Evolutionary conservation across 768 basidiomycete species (phyloP).

Genomic region (Calocybe cyanea): DNA sequence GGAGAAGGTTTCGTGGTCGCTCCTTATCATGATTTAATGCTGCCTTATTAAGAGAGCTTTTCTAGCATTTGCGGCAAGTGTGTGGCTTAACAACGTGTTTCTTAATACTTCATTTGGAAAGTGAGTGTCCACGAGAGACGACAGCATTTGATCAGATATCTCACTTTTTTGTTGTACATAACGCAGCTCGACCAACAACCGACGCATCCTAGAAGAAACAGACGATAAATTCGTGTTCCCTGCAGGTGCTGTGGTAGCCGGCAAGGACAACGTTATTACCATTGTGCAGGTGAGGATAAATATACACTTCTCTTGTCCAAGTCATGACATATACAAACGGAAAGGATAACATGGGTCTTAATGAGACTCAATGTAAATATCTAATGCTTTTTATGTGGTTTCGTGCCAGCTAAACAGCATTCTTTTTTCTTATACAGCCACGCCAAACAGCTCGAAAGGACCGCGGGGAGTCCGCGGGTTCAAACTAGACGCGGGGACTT

Average conservation of each 20-base stretch:
- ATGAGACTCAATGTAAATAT: slow-evolving; percentile 55
- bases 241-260: slow-evolving; percentile 41
- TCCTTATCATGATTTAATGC: background rate
- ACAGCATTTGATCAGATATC: too few species aligned
- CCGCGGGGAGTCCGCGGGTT: slow-evolving; percentile 81
- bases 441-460: slow-evolving; percentile 57
- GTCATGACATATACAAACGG: too few species aligned
- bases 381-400: background rate
- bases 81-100: slow-evolving; percentile 76
- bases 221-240: slow-evolving; percentile 68
- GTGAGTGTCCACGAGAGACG: slow-evolving; percentile 46
- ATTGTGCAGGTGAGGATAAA: slow-evolving; percentile 63
- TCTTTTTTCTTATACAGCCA: slow-evolving; percentile 22
- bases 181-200: slow-evolving; percentile 70
- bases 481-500: slow-evolving; percentile 57
- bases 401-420: too few species aligned
- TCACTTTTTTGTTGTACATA: too few species aligned
- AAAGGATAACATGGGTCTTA: slow-evolving; percentile 83
- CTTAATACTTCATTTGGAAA: slow-evolving; percentile 72
- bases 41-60: background rate
- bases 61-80: slow-evolving; percentile 74
- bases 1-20: slow-evolving; percentile 51
- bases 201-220: slow-evolving; percentile 57
- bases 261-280: slow-evolving; percentile 71
- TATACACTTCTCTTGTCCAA: too few species aligned